These are phyloP conservation scores for Polytrichum formosum DNA, from an alignment of 225 moss, liverwort and hornwort species.

Conservation along the genomic window DNA sequence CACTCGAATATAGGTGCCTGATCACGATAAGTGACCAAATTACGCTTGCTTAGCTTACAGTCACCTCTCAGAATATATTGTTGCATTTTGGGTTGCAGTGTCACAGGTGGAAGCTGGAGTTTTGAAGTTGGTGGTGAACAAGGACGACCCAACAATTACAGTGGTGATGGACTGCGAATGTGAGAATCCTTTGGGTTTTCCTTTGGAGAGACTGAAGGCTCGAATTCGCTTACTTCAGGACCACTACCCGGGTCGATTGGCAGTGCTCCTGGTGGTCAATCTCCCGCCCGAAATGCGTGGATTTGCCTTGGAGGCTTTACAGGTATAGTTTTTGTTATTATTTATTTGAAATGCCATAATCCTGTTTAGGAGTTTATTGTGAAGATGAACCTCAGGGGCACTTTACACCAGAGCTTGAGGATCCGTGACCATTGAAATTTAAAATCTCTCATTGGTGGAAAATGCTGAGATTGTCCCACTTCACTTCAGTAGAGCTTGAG, in stretches of 20 bases:
- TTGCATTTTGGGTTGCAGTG: slow-evolving; percentile 37
- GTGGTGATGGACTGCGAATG: slow-evolving; percentile 96
- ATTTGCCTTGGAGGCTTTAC: slow-evolving; percentile 66
- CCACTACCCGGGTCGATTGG: slow-evolving; percentile 84
- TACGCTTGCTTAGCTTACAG: too few relatives aligned
- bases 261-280: slow-evolving; percentile 75
- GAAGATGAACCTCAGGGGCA: background rate
- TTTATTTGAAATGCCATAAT: background rate
- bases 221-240: slow-evolving; percentile 87
- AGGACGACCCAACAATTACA: slow-evolving; percentile 70
- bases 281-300: slow-evolving; percentile 86
- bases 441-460: too few relatives aligned
- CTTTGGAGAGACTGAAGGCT: slow-evolving; percentile 79
- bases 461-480: too few relatives aligned
- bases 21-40: too few relatives aligned
- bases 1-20: too few relatives aligned
- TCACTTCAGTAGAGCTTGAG: too few relatives aligned
- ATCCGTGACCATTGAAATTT: too few relatives aligned
- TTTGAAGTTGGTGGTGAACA: slow-evolving; percentile 53
- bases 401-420: too few relatives aligned
- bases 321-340: slow-evolving; percentile 42
- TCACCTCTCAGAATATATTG: too few relatives aligned
- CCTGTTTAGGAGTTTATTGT: background rate
- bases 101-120: slow-evolving; percentile 95
- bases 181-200: slow-evolving; percentile 74